Percentiles rank a stretch among this genome's conserved stretches.
These are phyloP conservation scores for Chlorella sp. DNA, from an alignment of 139 green algal genomes.

Conservation along the genomic window DNA sequence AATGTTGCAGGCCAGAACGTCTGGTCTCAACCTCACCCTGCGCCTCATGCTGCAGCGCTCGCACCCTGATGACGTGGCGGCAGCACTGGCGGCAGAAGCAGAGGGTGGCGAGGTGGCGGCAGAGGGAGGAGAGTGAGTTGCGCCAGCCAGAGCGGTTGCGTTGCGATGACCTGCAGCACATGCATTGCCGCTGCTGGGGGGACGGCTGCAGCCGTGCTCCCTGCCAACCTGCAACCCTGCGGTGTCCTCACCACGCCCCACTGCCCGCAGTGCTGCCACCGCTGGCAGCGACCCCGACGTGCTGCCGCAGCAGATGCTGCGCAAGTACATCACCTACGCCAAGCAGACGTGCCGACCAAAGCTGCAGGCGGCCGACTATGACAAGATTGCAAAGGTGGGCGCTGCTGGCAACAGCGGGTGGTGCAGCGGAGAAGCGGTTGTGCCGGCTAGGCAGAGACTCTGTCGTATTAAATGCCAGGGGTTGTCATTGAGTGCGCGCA, in stretches of 20 bases:
- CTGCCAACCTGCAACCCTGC: not conserved
- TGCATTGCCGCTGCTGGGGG: not conserved
- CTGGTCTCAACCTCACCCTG: no score
- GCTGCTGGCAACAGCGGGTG: not conserved
- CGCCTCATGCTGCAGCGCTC: slow-evolving; percentile 12
- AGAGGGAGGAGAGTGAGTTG: not conserved
- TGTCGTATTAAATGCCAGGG: no score
- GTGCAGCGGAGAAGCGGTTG: no score
- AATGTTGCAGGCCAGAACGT: no score
- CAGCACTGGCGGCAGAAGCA: slow-evolving; percentile 12
- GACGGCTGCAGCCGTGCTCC: no score
- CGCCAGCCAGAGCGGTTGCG: not conserved
- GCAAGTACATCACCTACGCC: slow-evolving; percentile 98
- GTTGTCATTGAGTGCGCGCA: no score
- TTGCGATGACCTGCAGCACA: not conserved
- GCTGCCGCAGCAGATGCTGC: slow-evolving; percentile 90
- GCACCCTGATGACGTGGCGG: slow-evolving; percentile 88
- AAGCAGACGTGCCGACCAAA: slow-evolving; percentile 85
- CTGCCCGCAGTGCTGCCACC: slow-evolving; percentile 1
- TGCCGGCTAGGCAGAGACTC: no score
- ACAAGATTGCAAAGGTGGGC: slow-evolving; percentile 81
- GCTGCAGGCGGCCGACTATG: slow-evolving; percentile 71
- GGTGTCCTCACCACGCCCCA: no score
- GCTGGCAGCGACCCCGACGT: slow-evolving; percentile 65
- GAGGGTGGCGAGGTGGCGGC: not conserved